phyloP scores from a whole-genome alignment of 2,329 filamentous ascomycete genomes.

The Ascochyta lentis region DNA sequence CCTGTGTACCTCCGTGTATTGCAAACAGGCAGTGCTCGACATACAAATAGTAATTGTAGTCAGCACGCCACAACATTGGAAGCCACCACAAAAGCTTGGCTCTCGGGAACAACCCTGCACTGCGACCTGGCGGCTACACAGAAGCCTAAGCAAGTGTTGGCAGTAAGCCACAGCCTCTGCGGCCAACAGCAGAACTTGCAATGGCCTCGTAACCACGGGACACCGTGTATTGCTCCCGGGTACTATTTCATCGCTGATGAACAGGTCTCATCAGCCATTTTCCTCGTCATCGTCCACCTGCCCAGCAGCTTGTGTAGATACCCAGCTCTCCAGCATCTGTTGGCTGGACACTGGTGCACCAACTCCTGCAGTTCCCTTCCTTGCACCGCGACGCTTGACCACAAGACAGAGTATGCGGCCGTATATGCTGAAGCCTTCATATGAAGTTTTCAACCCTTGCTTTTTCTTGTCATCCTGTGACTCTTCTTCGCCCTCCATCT shows the following conservation, averaged over 20 bases:
- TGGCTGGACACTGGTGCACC: slow-evolving; percentile 39
- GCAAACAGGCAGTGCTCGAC: background rate
- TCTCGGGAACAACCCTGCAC: background rate
- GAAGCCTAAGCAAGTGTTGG: background rate
- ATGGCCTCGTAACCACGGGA: background rate
- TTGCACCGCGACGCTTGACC: slow-evolving; percentile 70
- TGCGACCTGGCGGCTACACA: background rate
- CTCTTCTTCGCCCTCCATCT: slow-evolving; percentile 31
- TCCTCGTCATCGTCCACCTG: slow-evolving; percentile 46
- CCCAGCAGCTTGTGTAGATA: slow-evolving; percentile 51
- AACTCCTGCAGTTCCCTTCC: slow-evolving; percentile 12
- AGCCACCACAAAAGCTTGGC: background rate
- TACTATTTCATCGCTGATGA: background rate
- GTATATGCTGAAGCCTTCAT: slow-evolving; percentile 96
- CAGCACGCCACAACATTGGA: background rate
- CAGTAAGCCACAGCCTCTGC: background rate
- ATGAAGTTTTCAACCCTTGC: slow-evolving; percentile 80
- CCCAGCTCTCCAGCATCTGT: slow-evolving; percentile 52
- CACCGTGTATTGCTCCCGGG: background rate
- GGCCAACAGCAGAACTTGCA: background rate
- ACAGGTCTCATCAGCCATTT: slow-evolving; percentile 27
- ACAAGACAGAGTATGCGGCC: slow-evolving; percentile 91
- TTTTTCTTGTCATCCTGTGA: slow-evolving; percentile 89
- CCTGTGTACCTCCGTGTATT: background rate
- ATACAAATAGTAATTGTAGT: background rate